Percentiles rank a stretch among this genome's conserved stretches.
Evolutionary conservation across 352 stramenopile genomes (phyloP).

Genomic region (Globisporangium splendens): DNA sequence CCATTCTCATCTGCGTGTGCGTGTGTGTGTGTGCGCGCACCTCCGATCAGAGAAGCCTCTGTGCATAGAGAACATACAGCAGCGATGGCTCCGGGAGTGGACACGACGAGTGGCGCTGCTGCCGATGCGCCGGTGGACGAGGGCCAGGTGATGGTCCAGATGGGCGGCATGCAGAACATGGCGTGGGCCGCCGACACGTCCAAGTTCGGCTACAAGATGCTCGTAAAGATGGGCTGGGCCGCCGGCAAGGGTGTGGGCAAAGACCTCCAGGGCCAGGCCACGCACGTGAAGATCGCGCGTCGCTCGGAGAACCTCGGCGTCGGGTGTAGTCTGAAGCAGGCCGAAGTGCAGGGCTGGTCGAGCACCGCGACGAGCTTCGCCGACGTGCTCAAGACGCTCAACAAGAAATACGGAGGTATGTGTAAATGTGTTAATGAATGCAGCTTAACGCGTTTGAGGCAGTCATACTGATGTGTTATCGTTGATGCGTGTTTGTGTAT

Average conservation of each 20-base stretch:
- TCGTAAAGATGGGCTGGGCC: slow-evolving; percentile 96
- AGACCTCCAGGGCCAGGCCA: slow-evolving; percentile 85
- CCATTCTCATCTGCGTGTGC: too few species aligned
- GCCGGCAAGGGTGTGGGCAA: slow-evolving; percentile 93
- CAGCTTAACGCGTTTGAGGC: background rate
- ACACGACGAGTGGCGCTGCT: background rate
- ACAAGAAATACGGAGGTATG: slow-evolving; percentile 67
- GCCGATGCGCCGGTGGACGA: slow-evolving; percentile 2
- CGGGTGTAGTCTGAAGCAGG: slow-evolving; percentile 87
- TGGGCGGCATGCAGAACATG: slow-evolving; percentile 88
- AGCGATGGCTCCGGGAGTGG: slow-evolving; percentile 10
- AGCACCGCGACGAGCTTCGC: slow-evolving; percentile 75
- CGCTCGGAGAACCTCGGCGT: slow-evolving; percentile 89
- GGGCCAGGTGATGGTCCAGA: slow-evolving; percentile 55
- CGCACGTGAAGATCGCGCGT: slow-evolving; percentile 85
- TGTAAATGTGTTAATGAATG: background rate
- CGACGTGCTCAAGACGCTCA: slow-evolving; percentile 82
- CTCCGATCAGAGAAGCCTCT: too few species aligned
- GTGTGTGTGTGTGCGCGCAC: too few species aligned
- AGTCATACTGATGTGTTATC: background rate
- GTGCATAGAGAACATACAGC: background rate
- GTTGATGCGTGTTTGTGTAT: background rate
- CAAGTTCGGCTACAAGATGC: slow-evolving; percentile 95
- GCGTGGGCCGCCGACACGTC: slow-evolving; percentile 83
- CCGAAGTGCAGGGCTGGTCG: slow-evolving; percentile 85